Conservation (phyloP, 805 yeast species). For the Candida koratica region DNA sequence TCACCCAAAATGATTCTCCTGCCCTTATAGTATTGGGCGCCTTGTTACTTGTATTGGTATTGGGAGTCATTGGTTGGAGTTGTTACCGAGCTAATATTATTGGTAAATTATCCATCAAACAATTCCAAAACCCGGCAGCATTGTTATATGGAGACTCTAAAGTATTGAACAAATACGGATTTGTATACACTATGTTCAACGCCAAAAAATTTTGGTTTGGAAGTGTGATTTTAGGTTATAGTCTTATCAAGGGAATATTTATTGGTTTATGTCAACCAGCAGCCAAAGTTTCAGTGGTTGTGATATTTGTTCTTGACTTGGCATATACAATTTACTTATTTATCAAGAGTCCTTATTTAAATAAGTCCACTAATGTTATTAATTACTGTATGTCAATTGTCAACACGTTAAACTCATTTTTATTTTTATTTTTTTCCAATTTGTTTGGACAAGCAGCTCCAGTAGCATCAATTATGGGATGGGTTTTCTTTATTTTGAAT, state of each 20-base stretch:
- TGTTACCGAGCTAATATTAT: constrained; percentile 57
- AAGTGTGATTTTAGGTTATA: constrained; percentile 54
- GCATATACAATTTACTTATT: constrained; percentile 62
- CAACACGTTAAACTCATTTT: constrained; percentile 71
- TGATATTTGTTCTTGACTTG: constrained; percentile 71
- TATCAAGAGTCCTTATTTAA: constrained; percentile 69
- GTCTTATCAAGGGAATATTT: constrained; percentile 64
- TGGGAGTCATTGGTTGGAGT: constrained; percentile 62
- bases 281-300: constrained; percentile 79
- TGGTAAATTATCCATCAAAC: constrained; percentile 57
- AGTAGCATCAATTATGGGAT: constrained; percentile 85
- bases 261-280: constrained; percentile 75
- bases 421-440: constrained; percentile 82
- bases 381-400: constrained; percentile 72
- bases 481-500: constrained; percentile 82
- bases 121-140: constrained; percentile 81
- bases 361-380: constrained; percentile 74
- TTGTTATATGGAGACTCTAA: constrained; percentile 73
- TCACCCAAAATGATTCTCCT: constrained; percentile 74
- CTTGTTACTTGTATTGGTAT: constrained; percentile 58
- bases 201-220: constrained; percentile 86
- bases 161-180: constrained; percentile 77
- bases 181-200: constrained; percentile 82
- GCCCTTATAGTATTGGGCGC: constrained; percentile 83
- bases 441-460: constrained; percentile 75